Conservation (phyloP, 306 rosid genomes). For the Astragalus glycyphyllos region DNA sequence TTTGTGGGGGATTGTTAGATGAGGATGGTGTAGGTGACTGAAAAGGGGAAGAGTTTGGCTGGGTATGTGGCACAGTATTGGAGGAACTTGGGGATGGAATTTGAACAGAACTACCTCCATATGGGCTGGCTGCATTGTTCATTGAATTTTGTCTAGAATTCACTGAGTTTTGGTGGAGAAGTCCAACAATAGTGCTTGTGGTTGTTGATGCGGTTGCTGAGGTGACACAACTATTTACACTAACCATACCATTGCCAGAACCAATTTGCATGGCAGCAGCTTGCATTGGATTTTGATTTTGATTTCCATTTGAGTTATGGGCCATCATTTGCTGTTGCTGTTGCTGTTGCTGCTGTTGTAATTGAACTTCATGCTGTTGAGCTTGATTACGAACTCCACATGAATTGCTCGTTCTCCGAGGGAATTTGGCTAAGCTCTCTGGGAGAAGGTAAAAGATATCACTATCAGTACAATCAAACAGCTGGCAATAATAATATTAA, state of each 20-base stretch:
- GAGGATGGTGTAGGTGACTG: constrained; percentile 86
- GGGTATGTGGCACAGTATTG: constrained; percentile 68
- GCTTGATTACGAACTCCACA: constrained; percentile 72
- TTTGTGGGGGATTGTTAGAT: constrained; percentile 74
- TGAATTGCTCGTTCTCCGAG: constrained; percentile 73
- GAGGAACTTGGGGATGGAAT: constrained; percentile 94
- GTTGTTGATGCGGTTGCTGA: constrained; percentile 76
- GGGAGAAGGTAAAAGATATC: constrained; percentile 36
- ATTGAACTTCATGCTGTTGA: constrained; percentile 73
- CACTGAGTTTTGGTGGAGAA: constrained; percentile 95
- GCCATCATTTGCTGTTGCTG: constrained; percentile 57
- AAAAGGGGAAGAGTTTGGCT: constrained; percentile 78
- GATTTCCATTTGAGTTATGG: constrained; percentile 66
- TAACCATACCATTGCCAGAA: constrained; percentile 76
- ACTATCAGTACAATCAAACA: constrained; percentile 41
- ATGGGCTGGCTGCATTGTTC: constrained; percentile 84
- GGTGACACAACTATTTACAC: constrained; percentile 69
- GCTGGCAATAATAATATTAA: constrained; percentile 8
- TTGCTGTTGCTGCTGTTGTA: constrained; percentile 61
- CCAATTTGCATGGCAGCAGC: constrained; percentile 68
- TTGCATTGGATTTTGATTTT: constrained; percentile 65
- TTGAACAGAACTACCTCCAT: constrained; percentile 85
- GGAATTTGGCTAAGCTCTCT: constrained; percentile 95
- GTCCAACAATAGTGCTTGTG: constrained; percentile 93
- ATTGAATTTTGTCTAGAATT: constrained; percentile 79